These are phyloP conservation scores for Colletotrichum liaoningense DNA, from an alignment of 2,329 filamentous ascomycete species.

Conservation along the genomic window DNA sequence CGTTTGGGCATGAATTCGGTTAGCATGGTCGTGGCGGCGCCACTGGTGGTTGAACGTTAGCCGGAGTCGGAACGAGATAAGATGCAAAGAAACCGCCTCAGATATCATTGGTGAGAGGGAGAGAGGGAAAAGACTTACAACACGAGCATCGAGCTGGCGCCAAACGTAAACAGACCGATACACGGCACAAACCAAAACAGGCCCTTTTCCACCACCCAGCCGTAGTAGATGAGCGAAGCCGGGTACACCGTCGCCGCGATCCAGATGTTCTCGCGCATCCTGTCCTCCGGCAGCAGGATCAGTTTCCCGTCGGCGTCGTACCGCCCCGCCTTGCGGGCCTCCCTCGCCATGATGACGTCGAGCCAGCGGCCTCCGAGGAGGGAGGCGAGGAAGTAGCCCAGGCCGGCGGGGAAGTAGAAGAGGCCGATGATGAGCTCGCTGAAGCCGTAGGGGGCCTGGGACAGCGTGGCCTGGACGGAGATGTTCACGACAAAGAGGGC, in stretches of 20 bases:
- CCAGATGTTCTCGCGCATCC: constrained; percentile 87
- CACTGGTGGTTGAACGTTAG: constrained; percentile 46
- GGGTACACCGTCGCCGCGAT: constrained; percentile 79
- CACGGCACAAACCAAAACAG: constrained; percentile 72
- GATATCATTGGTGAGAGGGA: too few species aligned
- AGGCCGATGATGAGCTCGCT: constrained; percentile 76
- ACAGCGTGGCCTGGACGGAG: constrained; percentile 78
- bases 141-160: constrained; percentile 81
- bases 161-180: constrained; percentile 79
- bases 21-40: constrained; percentile 81
- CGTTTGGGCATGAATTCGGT: constrained; percentile 84
- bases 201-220: constrained; percentile 77
- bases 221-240: constrained; percentile 77
- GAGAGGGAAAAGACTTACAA: constrained; percentile 57
- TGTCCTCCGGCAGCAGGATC: constrained; percentile 80
- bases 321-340: constrained; percentile 76
- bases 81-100: too few species aligned
- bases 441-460: constrained; percentile 74
- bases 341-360: constrained; percentile 82
- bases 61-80: neutral
- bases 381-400: constrained; percentile 78
- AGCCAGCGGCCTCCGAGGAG: constrained; percentile 81
- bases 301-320: constrained; percentile 75
- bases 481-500: constrained; percentile 83
- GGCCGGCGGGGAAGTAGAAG: constrained; percentile 79